Evolutionary conservation across 2,329 filamentous ascomycete genomes (phyloP).

Genomic region (Botrytis cinerea): DNA sequence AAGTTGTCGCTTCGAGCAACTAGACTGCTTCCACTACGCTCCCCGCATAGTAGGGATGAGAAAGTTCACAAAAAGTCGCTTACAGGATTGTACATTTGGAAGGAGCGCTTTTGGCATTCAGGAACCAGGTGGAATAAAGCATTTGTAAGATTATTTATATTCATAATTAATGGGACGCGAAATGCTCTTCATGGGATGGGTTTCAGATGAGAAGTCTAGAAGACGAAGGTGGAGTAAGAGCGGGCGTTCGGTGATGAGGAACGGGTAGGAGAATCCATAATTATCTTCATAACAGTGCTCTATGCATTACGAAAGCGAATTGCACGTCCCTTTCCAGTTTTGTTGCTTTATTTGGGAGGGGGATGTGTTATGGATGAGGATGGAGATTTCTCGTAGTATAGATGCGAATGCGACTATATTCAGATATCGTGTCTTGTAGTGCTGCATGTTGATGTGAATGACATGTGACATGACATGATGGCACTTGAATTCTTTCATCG

Average conservation of each 20-base stretch:
- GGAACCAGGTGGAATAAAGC: not conserved
- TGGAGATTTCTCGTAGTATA: not conserved
- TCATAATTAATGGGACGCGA: slow-evolving; percentile 6
- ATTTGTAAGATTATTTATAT: slow-evolving; percentile 23
- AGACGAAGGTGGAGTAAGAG: not conserved
- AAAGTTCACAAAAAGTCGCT: slow-evolving; percentile 1
- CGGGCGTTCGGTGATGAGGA: slow-evolving; percentile 13
- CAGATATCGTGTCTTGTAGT: not conserved
- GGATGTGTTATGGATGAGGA: not conserved
- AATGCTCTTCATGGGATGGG: slow-evolving; percentile 16
- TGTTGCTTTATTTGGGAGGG: not conserved
- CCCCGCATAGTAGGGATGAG: not conserved
- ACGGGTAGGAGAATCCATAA: not conserved
- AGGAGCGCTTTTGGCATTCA: slow-evolving; percentile 5
- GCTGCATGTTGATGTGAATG: not conserved
- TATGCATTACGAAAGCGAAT: not conserved
- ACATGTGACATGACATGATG: not conserved
- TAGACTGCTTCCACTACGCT: not conserved
- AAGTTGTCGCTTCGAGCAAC: not conserved
- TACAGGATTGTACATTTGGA: slow-evolving; percentile 14
- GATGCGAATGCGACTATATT: not conserved
- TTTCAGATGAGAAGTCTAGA: slow-evolving; percentile 7
- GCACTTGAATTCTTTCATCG: not conserved
- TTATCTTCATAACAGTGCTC: not conserved
- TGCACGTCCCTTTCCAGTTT: not conserved